These are phyloP conservation scores for Ogataea neopini DNA, from an alignment of 805 yeast genomes.

Conservation along the genomic window DNA sequence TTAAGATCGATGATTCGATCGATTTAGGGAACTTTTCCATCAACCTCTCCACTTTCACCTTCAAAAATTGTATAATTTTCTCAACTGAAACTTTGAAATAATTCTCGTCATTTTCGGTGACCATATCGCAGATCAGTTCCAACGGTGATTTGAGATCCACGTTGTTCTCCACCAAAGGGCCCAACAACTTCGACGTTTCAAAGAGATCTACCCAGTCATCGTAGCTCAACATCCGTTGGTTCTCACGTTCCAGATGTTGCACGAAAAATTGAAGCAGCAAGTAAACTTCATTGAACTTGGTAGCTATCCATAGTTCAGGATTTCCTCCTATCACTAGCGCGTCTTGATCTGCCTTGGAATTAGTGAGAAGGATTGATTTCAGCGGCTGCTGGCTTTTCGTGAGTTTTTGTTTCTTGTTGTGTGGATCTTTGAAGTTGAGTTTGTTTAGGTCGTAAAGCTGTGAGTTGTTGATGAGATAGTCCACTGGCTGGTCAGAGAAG, in stretches of 20 bases:
- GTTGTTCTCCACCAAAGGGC: constrained; percentile 27
- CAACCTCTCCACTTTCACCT: constrained; percentile 40
- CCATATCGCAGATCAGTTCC: constrained; percentile 38
- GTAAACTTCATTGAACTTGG: constrained; percentile 43
- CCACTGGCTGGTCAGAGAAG: constrained; percentile 12
- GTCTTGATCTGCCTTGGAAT: constrained; percentile 21
- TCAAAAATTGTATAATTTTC: constrained; percentile 42
- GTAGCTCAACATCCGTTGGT: constrained; percentile 36
- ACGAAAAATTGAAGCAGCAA: constrained; percentile 40
- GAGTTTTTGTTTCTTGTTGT: constrained; percentile 30
- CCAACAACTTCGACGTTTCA: constrained; percentile 27
- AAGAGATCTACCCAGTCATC: constrained; percentile 44
- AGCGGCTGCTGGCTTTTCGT: constrained; percentile 36
- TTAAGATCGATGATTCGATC: constrained; percentile 12
- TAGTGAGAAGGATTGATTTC: constrained; percentile 41
- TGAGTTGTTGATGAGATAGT: constrained; percentile 19
- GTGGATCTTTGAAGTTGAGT: constrained; percentile 39
- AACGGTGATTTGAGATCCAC: constrained; percentile 32
- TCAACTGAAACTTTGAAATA: constrained; percentile 46
- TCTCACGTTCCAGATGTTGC: constrained; percentile 27
- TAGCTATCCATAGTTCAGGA: constrained; percentile 41
- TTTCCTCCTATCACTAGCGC: constrained; percentile 44
- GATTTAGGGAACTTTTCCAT: constrained; percentile 40
- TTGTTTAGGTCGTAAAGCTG: constrained; percentile 43
- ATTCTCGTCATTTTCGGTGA: constrained; percentile 44